Conservation (phyloP, 2,329 filamentous ascomycete species). For the Ceratocystis eucalypticola region DNA sequence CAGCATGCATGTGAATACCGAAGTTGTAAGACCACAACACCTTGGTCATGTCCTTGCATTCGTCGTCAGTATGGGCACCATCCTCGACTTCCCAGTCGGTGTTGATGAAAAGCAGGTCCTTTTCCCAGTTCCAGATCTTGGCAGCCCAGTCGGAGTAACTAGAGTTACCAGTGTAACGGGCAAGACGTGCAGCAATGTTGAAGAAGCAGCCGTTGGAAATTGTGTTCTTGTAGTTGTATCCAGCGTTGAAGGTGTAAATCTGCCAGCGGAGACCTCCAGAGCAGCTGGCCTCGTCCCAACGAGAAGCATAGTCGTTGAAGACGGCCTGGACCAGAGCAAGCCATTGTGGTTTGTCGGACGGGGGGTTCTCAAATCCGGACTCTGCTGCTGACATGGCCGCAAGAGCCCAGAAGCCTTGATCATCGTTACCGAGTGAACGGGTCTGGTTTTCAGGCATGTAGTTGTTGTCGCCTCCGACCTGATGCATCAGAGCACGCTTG, state of each 20-base stretch:
- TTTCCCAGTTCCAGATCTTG: slow-evolving; percentile 55
- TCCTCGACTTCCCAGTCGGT: slow-evolving; percentile 42
- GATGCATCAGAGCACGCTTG: slow-evolving; percentile 45
- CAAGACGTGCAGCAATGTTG: slow-evolving; percentile 56
- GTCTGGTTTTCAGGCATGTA: slow-evolving; percentile 57
- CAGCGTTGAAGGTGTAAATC: slow-evolving; percentile 64
- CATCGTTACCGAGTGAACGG: slow-evolving; percentile 52
- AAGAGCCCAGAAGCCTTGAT: slow-evolving; percentile 78
- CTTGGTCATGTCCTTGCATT: slow-evolving; percentile 41
- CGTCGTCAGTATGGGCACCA: slow-evolving; percentile 29
- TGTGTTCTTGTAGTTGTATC: slow-evolving; percentile 55
- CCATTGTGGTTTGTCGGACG: slow-evolving; percentile 53
- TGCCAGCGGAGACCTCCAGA: slow-evolving; percentile 73
- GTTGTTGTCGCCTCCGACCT: slow-evolving; percentile 44
- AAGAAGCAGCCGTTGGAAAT: slow-evolving; percentile 59
- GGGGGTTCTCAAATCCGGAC: slow-evolving; percentile 57
- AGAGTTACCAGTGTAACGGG: slow-evolving; percentile 62
- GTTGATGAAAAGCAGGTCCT: slow-evolving; percentile 42
- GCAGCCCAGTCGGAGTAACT: slow-evolving; percentile 69
- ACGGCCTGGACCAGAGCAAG: slow-evolving; percentile 64
- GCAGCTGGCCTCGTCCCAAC: slow-evolving; percentile 55
- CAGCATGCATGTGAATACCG: slow-evolving; percentile 50
- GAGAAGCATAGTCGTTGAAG: slow-evolving; percentile 60
- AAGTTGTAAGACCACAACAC: slow-evolving; percentile 52
- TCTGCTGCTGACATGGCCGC: slow-evolving; percentile 68